phyloP scores from a whole-genome alignment of 352 stramenopile genomes.

The Pythium utonaiense region DNA sequence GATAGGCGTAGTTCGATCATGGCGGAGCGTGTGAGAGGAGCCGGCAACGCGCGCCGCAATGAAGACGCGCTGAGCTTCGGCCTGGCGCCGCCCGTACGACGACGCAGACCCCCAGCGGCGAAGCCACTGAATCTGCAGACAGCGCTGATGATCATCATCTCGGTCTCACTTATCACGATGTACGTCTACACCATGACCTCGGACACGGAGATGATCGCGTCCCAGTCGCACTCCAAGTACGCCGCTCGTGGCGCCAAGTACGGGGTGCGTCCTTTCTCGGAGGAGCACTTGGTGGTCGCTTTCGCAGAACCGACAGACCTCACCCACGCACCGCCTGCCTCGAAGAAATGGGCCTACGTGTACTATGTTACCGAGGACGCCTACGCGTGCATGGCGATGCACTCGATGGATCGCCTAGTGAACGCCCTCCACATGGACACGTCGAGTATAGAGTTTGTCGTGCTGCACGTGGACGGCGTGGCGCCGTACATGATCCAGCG shows the following conservation, averaged over 20 bases:
- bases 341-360: slow-evolving; percentile 16
- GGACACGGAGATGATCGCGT: not conserved
- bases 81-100: not conserved
- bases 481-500: not conserved
- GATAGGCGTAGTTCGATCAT: too few species aligned
- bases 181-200: slow-evolving; percentile 1
- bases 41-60: not conserved
- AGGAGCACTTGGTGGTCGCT: slow-evolving; percentile 12
- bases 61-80: slow-evolving; percentile 2
- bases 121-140: not conserved
- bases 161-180: slow-evolving; percentile 9
- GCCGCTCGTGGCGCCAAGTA: not conserved
- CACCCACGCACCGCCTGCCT: not conserved
- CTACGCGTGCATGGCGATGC: slow-evolving; percentile 16
- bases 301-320: slow-evolving; percentile 13
- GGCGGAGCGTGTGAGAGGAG: not conserved
- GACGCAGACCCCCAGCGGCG: not conserved
- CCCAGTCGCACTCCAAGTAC: slow-evolving; percentile 10
- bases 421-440: slow-evolving; percentile 18
- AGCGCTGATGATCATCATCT: slow-evolving; percentile 4
- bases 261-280: slow-evolving; percentile 13
- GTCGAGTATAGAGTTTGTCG: slow-evolving; percentile 12
- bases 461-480: slow-evolving; percentile 10
- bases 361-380: slow-evolving; percentile 16
- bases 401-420: slow-evolving; percentile 16